Conservation (phyloP, 108 stramenopile species). For the Tribonema minus region DNA sequence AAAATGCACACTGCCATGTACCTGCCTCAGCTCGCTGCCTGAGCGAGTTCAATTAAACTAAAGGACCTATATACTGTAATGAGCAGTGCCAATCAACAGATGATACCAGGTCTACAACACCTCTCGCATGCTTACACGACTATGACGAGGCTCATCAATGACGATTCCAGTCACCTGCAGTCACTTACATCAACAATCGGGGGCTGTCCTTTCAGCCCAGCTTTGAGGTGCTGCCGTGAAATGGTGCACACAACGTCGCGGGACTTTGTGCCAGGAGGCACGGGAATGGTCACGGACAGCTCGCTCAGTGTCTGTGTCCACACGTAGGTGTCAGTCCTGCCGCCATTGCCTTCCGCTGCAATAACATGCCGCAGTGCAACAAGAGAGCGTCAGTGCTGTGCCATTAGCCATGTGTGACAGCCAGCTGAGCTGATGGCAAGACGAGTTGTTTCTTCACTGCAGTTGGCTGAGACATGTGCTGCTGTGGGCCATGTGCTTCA, state of each 20-base stretch:
- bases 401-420: too few species aligned
- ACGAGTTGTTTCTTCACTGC: too few species aligned
- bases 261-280: conserved; percentile 79
- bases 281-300: conserved; percentile 72
- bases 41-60: background rate
- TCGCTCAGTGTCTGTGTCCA: conserved; percentile 97
- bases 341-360: conserved; percentile 84
- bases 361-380: background rate
- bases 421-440: too few species aligned
- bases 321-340: conserved; percentile 71
- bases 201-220: conserved; percentile 63
- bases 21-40: background rate
- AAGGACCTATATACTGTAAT: background rate
- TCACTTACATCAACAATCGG: conserved; percentile 60
- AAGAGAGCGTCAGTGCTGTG: too few species aligned
- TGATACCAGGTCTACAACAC: background rate
- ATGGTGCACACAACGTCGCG: conserved; percentile 79
- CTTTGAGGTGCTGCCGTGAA: conserved; percentile 69
- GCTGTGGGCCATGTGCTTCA: too few species aligned
- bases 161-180: background rate
- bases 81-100: background rate
- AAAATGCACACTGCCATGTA: background rate
- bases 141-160: background rate
- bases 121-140: background rate
- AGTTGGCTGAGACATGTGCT: too few species aligned